phyloP scores from a whole-genome alignment of 108 stramenopile species.

The Nitzschia palea region DNA sequence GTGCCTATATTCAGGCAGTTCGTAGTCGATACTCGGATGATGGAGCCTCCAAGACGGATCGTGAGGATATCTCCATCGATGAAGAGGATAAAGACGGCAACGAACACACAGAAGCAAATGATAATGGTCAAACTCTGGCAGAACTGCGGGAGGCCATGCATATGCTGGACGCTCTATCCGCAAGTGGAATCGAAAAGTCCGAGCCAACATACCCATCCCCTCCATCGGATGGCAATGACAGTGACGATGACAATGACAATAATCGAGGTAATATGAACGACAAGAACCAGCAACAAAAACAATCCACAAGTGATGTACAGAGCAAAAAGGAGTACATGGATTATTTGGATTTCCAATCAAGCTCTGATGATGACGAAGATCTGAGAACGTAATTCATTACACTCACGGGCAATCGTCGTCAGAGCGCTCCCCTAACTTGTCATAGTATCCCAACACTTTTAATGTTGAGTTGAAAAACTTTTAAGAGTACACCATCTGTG shows the following conservation, averaged over 20 bases:
- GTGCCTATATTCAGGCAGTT: slow-evolving; percentile 11
- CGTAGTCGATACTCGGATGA: slow-evolving; percentile 11
- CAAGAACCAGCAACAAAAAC: not conserved
- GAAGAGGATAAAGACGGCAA: not conserved
- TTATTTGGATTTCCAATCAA: slow-evolving; percentile 15
- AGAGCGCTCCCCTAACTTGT: too few species aligned
- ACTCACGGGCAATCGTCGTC: too few species aligned
- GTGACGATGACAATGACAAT: not conserved
- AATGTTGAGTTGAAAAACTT: too few species aligned
- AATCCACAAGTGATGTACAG: too few species aligned
- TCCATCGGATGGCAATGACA: not conserved
- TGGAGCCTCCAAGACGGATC: not conserved
- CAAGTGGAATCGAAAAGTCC: too few species aligned
- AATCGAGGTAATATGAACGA: not conserved
- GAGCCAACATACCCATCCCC: not conserved
- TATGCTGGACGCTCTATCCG: not conserved
- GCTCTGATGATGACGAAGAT: slow-evolving; percentile 5
- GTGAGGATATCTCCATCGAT: not conserved
- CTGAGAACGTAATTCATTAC: slow-evolving; percentile 1
- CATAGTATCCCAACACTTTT: too few species aligned
- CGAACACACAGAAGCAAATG: not conserved
- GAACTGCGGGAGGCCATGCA: not conserved
- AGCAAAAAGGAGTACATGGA: not conserved
- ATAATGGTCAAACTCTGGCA: not conserved
- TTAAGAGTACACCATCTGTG: too few species aligned